Evolutionary conservation across 441 rosid species (phyloP).

Genomic region (Adansonia madagascariensis): DNA sequence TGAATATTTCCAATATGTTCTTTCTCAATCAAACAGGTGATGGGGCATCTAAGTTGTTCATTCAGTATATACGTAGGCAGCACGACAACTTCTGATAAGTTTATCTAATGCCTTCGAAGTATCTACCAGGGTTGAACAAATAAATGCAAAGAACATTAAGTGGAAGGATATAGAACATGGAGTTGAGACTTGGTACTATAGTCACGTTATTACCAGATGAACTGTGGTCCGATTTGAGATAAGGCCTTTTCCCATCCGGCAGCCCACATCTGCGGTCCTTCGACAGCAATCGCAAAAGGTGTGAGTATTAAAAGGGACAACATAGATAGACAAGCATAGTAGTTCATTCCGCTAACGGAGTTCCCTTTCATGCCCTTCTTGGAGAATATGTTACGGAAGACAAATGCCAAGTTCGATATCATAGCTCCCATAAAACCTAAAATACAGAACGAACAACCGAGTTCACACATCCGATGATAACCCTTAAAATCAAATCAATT

Average conservation of each 20-base stretch:
- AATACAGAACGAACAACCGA: constrained; percentile 26
- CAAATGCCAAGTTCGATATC: constrained; percentile 96
- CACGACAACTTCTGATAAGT: background rate
- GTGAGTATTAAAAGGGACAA: constrained; percentile 86
- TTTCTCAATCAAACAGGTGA: background rate
- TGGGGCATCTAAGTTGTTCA: background rate
- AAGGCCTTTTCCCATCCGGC: constrained; percentile 63
- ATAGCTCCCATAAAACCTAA: constrained; percentile 57
- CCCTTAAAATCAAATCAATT: background rate
- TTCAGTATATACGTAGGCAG: background rate
- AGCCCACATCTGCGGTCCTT: constrained; percentile 81
- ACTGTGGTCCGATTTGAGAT: constrained; percentile 60
- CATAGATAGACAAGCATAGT: constrained; percentile 93
- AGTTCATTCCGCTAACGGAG: constrained; percentile 89
- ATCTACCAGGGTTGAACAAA: constrained; percentile 9
- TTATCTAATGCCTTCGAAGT: background rate
- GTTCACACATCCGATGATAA: constrained; percentile 16
- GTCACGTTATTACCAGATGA: constrained; percentile 52
- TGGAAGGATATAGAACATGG: constrained; percentile 4
- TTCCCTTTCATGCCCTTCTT: constrained; percentile 98
- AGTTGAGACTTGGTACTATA: background rate
- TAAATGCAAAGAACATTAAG: constrained; percentile 6
- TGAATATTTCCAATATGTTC: background rate
- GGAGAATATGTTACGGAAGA: constrained; percentile 93
- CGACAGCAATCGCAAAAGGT: constrained; percentile 86